These are phyloP conservation scores for Lichtheimia corymbifera DNA, from an alignment of 371 early-diverging fungal species.

Conservation along the genomic window DNA sequence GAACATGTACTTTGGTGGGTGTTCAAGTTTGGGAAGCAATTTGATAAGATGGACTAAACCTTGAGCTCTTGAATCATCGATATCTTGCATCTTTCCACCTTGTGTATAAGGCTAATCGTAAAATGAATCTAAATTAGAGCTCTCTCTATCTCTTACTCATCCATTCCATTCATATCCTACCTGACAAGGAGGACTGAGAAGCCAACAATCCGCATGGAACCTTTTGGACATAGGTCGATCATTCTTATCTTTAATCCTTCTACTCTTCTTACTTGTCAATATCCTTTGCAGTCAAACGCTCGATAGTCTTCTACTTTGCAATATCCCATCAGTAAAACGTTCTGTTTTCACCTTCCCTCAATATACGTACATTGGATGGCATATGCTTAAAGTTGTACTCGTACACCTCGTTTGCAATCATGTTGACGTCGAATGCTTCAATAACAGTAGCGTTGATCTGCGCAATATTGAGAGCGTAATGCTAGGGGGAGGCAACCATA, in stretches of 20 bases:
- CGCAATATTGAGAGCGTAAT: slow-evolving; percentile 64
- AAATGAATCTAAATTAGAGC: not conserved
- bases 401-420: slow-evolving; percentile 72
- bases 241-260: not conserved
- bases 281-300: slow-evolving; percentile 56
- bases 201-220: slow-evolving; percentile 72
- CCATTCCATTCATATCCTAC: slow-evolving; percentile 9
- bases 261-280: slow-evolving; percentile 51
- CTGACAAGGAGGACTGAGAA: slow-evolving; percentile 87
- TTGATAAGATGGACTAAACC: slow-evolving; percentile 65
- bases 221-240: slow-evolving; percentile 14
- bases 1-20: slow-evolving; percentile 59
- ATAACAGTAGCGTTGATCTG: slow-evolving; percentile 51
- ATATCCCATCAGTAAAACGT: slow-evolving; percentile 1
- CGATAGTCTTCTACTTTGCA: slow-evolving; percentile 58
- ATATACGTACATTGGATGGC: slow-evolving; percentile 51
- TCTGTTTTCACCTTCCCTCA: not conserved
- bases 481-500: slow-evolving; percentile 34
- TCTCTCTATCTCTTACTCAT: not conserved
- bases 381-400: slow-evolving; percentile 59
- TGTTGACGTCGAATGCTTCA: slow-evolving; percentile 72
- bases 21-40: slow-evolving; percentile 50
- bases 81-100: slow-evolving; percentile 66
- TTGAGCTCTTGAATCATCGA: slow-evolving; percentile 67
- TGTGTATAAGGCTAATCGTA: slow-evolving; percentile 62